Conservation (phyloP, 331 rosid genomes). For the Rhamnella rubrinervis region DNA sequence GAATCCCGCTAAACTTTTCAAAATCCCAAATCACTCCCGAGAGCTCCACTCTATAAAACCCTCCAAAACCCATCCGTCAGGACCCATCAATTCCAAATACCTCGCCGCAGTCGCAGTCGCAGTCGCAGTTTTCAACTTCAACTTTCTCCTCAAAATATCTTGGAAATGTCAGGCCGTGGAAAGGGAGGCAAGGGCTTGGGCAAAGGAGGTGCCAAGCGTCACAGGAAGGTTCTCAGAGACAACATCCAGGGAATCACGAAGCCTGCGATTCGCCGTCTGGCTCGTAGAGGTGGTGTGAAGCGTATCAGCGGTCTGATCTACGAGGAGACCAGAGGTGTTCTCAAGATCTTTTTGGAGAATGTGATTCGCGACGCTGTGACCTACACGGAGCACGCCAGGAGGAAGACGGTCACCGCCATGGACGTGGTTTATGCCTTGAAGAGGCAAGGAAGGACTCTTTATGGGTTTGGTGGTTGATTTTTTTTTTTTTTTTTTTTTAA, state of each 20-base stretch:
- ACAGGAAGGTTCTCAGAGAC: conserved; percentile 52
- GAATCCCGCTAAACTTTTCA: not conserved
- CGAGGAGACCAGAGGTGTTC: conserved; percentile 55
- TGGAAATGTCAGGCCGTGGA: conserved; percentile 55
- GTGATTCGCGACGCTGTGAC: conserved; percentile 58
- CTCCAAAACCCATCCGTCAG: rapidly evolving
- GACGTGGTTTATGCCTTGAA: conserved; percentile 50
- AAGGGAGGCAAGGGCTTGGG: conserved; percentile 67
- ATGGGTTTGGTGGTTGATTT: conserved; percentile 48
- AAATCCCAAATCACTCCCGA: conserved; percentile 4
- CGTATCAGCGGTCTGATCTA: conserved; percentile 57
- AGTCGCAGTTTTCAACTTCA: not conserved
- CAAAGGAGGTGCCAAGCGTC: conserved; percentile 60
- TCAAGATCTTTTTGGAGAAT: conserved; percentile 52
- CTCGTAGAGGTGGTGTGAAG: conserved; percentile 54
- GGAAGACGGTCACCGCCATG: conserved; percentile 59
- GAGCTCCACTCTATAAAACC: not conserved
- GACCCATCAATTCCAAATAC: too few species aligned
- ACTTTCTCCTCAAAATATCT: not conserved
- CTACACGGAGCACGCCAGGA: conserved; percentile 49
- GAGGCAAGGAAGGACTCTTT: conserved; percentile 51
- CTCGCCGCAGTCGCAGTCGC: too few species aligned
- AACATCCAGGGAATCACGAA: conserved; percentile 54
- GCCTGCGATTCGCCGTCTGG: conserved; percentile 51
- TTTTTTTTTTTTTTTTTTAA: not conserved